Evolutionary conservation across 1,284 basidiomycete genomes (phyloP).

Genomic region (Ustilago tritici): DNA sequence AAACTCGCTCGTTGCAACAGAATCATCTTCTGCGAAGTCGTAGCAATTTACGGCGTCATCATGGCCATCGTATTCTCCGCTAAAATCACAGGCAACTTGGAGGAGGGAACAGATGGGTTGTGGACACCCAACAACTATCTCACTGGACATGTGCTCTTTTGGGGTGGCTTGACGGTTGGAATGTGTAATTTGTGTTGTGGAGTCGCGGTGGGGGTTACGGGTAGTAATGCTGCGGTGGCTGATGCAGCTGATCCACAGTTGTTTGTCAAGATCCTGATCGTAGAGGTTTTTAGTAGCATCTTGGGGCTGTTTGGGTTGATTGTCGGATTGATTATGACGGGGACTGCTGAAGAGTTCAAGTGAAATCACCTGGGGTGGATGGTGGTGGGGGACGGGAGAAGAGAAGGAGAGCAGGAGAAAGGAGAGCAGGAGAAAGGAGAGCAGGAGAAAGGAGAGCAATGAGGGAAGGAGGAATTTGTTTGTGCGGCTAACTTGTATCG

Average conservation of each 20-base stretch:
- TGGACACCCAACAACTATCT: slow-evolving; percentile 65
- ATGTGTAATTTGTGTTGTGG: slow-evolving; percentile 68
- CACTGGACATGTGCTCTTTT: slow-evolving; percentile 67
- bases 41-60: slow-evolving; percentile 94
- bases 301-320: slow-evolving; percentile 68
- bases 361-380: slow-evolving; percentile 13
- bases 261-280: slow-evolving; percentile 67
- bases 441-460: neutral
- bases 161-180: slow-evolving; percentile 68
- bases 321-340: slow-evolving; percentile 49
- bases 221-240: slow-evolving; percentile 67
- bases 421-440: slow-evolving; percentile 5
- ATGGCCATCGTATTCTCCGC: slow-evolving; percentile 69
- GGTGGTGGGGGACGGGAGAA: slow-evolving; percentile 3
- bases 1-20: slow-evolving; percentile 19
- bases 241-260: slow-evolving; percentile 69
- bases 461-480: neutral
- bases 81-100: slow-evolving; percentile 65
- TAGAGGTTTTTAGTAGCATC: slow-evolving; percentile 67
- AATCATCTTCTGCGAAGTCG: slow-evolving; percentile 99
- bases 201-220: slow-evolving; percentile 67
- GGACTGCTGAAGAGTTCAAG: slow-evolving; percentile 43
- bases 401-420: slow-evolving; percentile 1
- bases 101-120: slow-evolving; percentile 48
- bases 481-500: neutral